Evolutionary conservation across 2,329 filamentous ascomycete genomes (phyloP).

Genomic region (Paraphoma sp.): DNA sequence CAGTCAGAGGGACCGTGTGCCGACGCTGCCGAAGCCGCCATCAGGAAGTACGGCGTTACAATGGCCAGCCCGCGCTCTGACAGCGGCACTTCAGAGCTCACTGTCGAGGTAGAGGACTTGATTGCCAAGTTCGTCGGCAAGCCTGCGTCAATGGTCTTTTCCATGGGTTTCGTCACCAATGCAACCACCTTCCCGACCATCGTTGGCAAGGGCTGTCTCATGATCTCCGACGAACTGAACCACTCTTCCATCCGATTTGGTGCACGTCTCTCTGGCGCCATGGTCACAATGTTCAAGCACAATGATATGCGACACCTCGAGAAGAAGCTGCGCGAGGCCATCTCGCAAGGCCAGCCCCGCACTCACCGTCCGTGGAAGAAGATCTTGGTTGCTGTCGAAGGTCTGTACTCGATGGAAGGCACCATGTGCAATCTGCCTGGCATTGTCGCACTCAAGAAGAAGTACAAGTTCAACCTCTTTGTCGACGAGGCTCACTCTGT

Average conservation of each 20-base stretch:
- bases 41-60: constrained; percentile 85
- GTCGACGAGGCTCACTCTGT: constrained; percentile 97
- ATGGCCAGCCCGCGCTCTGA: constrained; percentile 83
- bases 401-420: constrained; percentile 98
- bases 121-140: constrained; percentile 94
- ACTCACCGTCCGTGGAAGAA: constrained; percentile 99
- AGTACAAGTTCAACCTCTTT: constrained; percentile 97
- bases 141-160: constrained; percentile 93
- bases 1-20: constrained; percentile 97
- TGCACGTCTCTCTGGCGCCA: constrained; percentile 89
- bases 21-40: constrained; percentile 84
- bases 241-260: constrained; percentile 97
- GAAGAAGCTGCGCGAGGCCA: constrained; percentile 83
- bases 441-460: constrained; percentile 83
- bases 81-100: constrained; percentile 84
- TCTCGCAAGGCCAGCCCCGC: constrained; percentile 94
- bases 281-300: constrained; percentile 97
- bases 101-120: constrained; percentile 86
- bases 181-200: constrained; percentile 90
- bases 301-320: constrained; percentile 94
- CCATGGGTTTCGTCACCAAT: constrained; percentile 98
- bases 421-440: constrained; percentile 98
- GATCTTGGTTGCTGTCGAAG: constrained; percentile 94
- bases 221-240: constrained; percentile 97
- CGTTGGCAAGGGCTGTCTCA: constrained; percentile 88